Evolutionary conservation across 1,139 yeast genomes (phyloP), one percentile per base, ranked within the genome.

Genomic region (Yamadazyma conglobata): DNA sequence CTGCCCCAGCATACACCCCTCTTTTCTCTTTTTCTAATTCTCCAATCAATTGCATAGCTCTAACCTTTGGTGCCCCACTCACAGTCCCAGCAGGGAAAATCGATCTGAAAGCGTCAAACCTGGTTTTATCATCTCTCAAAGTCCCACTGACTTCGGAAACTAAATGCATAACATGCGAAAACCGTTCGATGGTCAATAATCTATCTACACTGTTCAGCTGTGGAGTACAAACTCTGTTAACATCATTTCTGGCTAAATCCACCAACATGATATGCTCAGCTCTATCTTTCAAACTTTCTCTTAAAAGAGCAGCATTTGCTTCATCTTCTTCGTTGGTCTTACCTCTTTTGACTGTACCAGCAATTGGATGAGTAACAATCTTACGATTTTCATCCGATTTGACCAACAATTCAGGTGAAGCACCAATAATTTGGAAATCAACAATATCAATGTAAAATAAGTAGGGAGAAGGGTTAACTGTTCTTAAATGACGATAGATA

Each of bases 1-100:
- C 96, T 1, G 98, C 98, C 41, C 98, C 98, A 2, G 98, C 98
- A 53, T 91, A 91, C 10, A 89, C 89, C 25, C 98, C 98, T 51
- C 98, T 73, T 52, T 88, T 86, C 53, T 91, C 97, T 43, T 77
- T 71, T 54, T 91, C 98, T 31, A 91, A 65, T 52, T 86, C 95
- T 17, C 84, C 83, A 50, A 91, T 87, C 30, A 91, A 69, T 57
- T 89, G 94, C 98, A 91, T 91, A 7, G 98, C 98, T 45, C 77
- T 77, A 28, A 91, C 95, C 60, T 91, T 91, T 34, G 98, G 98
- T 1, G 98, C 97, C 23, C 98, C 98, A 39, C 95, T 82, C 10
- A 91, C 97, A 1, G 98, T 91, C 26, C 98, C 98, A 2, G 98
- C 98, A 14, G 98, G 98, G 76, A 91, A 91, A 37, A 91, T 86